Base-by-base conservation (phyloP, 2,329 filamentous ascomycete species). In the Cadophora sp. region DNA sequence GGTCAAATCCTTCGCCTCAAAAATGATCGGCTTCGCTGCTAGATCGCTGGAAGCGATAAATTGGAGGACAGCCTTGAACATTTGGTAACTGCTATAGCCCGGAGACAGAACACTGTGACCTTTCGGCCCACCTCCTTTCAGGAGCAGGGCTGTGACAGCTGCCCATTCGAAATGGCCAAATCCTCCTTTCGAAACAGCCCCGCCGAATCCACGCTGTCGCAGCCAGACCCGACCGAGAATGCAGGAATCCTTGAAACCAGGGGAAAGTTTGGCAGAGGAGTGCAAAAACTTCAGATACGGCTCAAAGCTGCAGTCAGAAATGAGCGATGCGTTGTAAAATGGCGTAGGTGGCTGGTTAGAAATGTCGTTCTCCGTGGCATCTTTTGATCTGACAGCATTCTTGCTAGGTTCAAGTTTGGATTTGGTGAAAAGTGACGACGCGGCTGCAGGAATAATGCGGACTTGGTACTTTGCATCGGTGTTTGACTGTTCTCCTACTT, bases 131-230 rank as follows among this genome's bases (percentile, higher is more conserved):
- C 92, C 92, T n/a, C 87, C 88, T 78, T 93, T 89, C 51, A 98
- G 83, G 1, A 98, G 82, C 16, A 97, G 83, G 37, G 94, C 92
- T 77, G 94, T 87, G 60, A 96, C 82, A n/a, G 88, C 82, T 0
- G 92, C 86, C 93, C 93, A 98, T 78, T 99, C 96, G 72, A 97
- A 97, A 73, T 93, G 89, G 3, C 96, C 96, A 78, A 99, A 97
- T 0, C 96, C 96, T 55, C 96, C 95, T 53, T 85, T 82, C 1
- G 87, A 84, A n/a, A 94, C 80, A 26, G 85, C 82, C 55, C 92
- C 87, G 19, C 86, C 86, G 72, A 97, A 92, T 0, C 94, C 94
- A 65, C 95, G 88, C 80, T 98, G 95, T 73, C 90, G 90, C 50
- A 99, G 85, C 96, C 96, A 99, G 65, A 92, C 87, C 67, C 91